These are phyloP conservation scores for Pyrenophora teres DNA, from an alignment of 2,329 filamentous ascomycete genomes.

Conservation along the genomic window DNA sequence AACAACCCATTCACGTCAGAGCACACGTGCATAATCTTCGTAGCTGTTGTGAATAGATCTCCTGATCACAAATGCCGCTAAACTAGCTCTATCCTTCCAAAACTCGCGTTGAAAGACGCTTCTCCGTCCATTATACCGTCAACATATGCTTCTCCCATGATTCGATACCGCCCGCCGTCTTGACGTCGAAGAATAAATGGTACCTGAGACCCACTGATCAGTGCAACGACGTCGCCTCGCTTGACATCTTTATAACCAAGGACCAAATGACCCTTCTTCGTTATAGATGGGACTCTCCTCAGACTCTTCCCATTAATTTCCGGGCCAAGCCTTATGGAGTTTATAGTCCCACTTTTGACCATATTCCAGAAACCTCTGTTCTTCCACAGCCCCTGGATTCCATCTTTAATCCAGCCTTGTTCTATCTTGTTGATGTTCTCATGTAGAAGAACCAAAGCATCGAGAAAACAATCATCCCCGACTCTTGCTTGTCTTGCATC, in stretches of 20 bases:
- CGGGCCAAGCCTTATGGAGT: background rate
- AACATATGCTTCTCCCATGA: slow-evolving; percentile 26
- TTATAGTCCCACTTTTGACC: background rate
- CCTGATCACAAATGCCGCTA: no score
- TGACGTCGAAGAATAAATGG: slow-evolving; percentile 20
- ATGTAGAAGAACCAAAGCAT: background rate
- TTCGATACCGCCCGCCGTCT: background rate
- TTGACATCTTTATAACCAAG: slow-evolving; percentile 11
- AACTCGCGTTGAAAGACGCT: no score
- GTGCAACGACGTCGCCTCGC: slow-evolving; percentile 15
- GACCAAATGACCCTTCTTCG: slow-evolving; percentile 16
- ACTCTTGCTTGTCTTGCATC: background rate
- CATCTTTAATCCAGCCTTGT: background rate
- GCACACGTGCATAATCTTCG: no score
- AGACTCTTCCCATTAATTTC: slow-evolving; percentile 15
- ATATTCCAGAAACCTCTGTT: background rate
- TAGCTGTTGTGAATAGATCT: no score
- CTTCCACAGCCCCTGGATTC: no score
- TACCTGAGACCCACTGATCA: slow-evolving; percentile 19
- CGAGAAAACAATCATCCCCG: background rate
- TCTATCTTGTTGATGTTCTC: background rate
- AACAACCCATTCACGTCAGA: no score
- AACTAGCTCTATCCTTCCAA: no score
- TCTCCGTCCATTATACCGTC: slow-evolving; percentile 30
- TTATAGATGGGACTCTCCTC: slow-evolving; percentile 16